Percentiles rank a stretch among this genome's conserved stretches.
Conservation (phyloP, 2,329 filamentous ascomycete genomes). For the Alternaria hordeiaustralica region DNA sequence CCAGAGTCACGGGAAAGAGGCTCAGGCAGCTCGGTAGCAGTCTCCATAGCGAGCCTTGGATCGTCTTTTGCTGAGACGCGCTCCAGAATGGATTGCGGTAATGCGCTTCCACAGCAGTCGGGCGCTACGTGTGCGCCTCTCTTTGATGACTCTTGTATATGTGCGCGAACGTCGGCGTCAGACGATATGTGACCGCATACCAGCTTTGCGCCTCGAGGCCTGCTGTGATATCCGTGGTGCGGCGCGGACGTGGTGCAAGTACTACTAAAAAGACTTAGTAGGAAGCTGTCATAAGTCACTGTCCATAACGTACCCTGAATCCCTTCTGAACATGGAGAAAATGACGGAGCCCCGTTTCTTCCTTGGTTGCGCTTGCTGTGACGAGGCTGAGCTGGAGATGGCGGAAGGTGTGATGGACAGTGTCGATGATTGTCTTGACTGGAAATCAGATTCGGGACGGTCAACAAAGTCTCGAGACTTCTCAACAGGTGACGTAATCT, state of each 20-base stretch:
- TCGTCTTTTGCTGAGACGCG: slow-evolving; percentile 49
- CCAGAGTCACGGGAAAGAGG: slow-evolving; percentile 30
- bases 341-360: slow-evolving; percentile 40
- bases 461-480: slow-evolving; percentile 24
- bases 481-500: slow-evolving; percentile 27
- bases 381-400: slow-evolving; percentile 31
- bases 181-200: slow-evolving; percentile 43
- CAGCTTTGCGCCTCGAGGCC: slow-evolving; percentile 32
- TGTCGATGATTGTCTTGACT: slow-evolving; percentile 32
- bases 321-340: slow-evolving; percentile 43
- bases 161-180: slow-evolving; percentile 32
- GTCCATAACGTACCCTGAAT: slow-evolving; percentile 31
- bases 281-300: neutral
- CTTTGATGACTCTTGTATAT: slow-evolving; percentile 46
- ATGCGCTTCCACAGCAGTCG: slow-evolving; percentile 50
- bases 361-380: slow-evolving; percentile 19
- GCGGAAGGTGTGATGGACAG: slow-evolving; percentile 28
- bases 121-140: slow-evolving; percentile 42
- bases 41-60: slow-evolving; percentile 35
- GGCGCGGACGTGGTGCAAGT: slow-evolving; percentile 34
- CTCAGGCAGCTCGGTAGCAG: neutral
- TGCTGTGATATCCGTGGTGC: slow-evolving; percentile 32
- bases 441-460: slow-evolving; percentile 18
- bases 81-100: slow-evolving; percentile 50
- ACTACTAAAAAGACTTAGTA: slow-evolving; percentile 27